Base-by-base conservation (phyloP, 768 basidiomycete genomes). In the Albatrellus ellisii region DNA sequence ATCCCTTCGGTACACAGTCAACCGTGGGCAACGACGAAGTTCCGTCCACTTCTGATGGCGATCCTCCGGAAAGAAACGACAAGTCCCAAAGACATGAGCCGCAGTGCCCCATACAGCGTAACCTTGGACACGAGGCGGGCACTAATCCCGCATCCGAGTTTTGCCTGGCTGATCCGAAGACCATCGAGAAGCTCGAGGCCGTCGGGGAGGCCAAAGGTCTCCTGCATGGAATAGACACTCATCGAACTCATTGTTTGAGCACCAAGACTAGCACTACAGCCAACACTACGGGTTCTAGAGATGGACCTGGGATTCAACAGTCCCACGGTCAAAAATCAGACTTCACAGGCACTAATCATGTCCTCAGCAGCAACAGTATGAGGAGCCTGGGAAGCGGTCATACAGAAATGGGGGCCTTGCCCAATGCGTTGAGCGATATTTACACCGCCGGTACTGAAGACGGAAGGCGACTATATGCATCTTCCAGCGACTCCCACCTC, bases 121-220 rank as follows among this genome's bases (percentile, higher is more conserved):
- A 61, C 21, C 46, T 59, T 22, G 45, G 52, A 6, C 64, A 68
- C 46, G 69, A 72, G 47, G 55, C 61, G 14, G 66, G 67, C 44
- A 62, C 65, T 28, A 72, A 91, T 56, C 73, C 79, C 1, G 59
- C 72, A 1, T 86, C 88, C 0, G 95, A 94, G 59, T 56, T 54
- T 9, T 78, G 76, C 46, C 72, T 95, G 41, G 76, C 97, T 28
- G 92, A 98, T 56, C 90, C 91, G 7, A 97, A 95, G 62, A 79
- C 67, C 47, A 48, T 91, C 9, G 70, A 79, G 2, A 56, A 67
- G 11, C 70, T 99, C 26, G 64, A 64, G 14, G 59, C 59, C 10
- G 66, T 94, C 26, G 92, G 91, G 15, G 95, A 95, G 31, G 64
- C 70, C 7, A 50, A 65, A 0, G 75, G 70, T 6, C 55, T 98